Conservation (phyloP, 2,329 filamentous ascomycete genomes). For the Laburnicola sp. region DNA sequence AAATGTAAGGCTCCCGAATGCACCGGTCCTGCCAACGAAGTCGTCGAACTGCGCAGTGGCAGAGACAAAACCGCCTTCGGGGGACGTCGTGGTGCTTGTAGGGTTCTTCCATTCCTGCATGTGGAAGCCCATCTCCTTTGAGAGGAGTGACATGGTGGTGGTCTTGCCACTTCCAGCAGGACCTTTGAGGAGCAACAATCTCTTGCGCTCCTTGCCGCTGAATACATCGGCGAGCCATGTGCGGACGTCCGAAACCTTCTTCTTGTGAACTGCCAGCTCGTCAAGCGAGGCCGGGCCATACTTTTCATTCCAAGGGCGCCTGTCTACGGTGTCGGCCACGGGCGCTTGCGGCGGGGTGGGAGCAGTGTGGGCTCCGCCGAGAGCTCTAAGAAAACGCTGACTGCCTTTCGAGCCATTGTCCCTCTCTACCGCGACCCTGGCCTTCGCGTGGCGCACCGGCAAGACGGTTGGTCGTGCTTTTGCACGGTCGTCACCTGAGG, state of each 20-base stretch:
- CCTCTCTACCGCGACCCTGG: conserved; percentile 20
- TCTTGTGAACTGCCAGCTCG: conserved; percentile 92
- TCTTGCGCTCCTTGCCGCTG: conserved; percentile 62
- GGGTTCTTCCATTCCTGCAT: conserved; percentile 93
- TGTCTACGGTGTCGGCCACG: conserved; percentile 52
- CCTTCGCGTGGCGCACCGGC: conserved; percentile 36
- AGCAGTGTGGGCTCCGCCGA: conserved; percentile 36
- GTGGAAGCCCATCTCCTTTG: conserved; percentile 74
- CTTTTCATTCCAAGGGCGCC: conserved; percentile 82
- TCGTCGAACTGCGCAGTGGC: conserved; percentile 85
- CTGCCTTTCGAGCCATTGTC: conserved; percentile 34
- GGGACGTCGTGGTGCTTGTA: conserved; percentile 60
- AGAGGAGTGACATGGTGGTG: conserved; percentile 77
- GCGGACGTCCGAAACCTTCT: conserved; percentile 84
- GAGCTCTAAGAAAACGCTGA: conserved; percentile 51
- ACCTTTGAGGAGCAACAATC: conserved; percentile 82
- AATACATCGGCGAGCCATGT: conserved; percentile 79
- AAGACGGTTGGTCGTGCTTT: conserved; percentile 25
- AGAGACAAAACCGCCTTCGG: conserved; percentile 65
- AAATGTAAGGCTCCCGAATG: conserved; percentile 72
- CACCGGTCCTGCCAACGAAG: conserved; percentile 79
- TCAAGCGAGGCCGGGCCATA: conserved; percentile 75
- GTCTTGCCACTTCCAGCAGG: conserved; percentile 93
- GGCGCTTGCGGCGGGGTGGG: conserved; percentile 32
- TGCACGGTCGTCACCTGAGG: conserved; percentile 36